Base-by-base conservation (phyloP, 2,329 filamentous ascomycete genomes). In the Fusarium graminum region DNA sequence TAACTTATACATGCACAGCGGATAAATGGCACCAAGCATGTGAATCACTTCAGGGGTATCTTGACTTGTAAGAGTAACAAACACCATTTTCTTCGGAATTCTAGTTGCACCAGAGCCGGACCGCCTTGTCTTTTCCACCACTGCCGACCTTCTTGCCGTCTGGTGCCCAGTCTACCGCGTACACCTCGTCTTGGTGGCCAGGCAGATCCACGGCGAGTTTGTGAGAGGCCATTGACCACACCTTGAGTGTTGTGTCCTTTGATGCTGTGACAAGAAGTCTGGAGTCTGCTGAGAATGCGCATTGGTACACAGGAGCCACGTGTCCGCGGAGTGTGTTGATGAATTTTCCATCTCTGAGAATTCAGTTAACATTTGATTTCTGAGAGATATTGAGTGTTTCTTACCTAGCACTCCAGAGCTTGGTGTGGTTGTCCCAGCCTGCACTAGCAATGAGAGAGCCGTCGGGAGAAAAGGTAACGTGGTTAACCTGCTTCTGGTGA, bases 401-500 rank as follows among this genome's bases (percentile, higher is more conserved):
- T 50, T 90, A 91, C 75, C 86, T 85, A 4, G 90, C 91, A 69
- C 89, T 92, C 94, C 94, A 98, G 26, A 97, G 80, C 80, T 97
- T 97, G 71, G 94, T 93, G 73, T 94, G 92, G 76, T 98, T 99
- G 77, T 99, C 95, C 81, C 94, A 99, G 6, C 90, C 90, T 10
- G 92, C 90, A 36, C 92, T 96, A 10, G 95, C 95, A 71, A 99
- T 93, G 59, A 94, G 85, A 10, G 87, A 84, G 32, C 93, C 94
- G 74, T 98, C 94, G 0, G 94, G 93, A 1, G 93, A 97, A 79
- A 98, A 98, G 0, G 90, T 91, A 45, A 98, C 94, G 75, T 97
- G 92, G 77, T 98, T 97, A 70, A 98, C 94, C 75, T 94, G 92
- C 80, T 98, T 98, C 77, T 97, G 93, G 74, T 99, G 95, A 3